These are phyloP conservation scores for Cardamine resedifolia DNA, from an alignment of 345 rosid species.

Conservation along the genomic window DNA sequence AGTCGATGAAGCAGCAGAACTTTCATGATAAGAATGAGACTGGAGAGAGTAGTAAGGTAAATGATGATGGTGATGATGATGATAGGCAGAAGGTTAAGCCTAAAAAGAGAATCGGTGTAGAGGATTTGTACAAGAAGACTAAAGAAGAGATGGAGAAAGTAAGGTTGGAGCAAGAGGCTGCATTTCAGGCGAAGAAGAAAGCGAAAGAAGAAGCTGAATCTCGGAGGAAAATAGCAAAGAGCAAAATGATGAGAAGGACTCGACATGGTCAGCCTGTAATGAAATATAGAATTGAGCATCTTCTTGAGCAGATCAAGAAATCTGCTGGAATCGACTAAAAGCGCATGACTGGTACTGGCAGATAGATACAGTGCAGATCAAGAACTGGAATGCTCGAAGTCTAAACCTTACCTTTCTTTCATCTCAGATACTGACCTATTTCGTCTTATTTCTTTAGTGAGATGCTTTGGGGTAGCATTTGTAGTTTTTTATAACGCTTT, in stretches of 20 bases:
- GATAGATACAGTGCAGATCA: constrained; percentile 10
- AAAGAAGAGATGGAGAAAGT: constrained; percentile 64
- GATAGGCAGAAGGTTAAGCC: constrained; percentile 12
- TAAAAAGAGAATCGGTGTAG: constrained; percentile 45
- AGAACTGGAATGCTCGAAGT: not conserved
- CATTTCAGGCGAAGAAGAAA: constrained; percentile 62
- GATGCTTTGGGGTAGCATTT: constrained; percentile 13
- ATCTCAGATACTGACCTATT: not conserved
- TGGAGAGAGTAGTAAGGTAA: constrained; percentile 33
- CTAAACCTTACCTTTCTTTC: not conserved
- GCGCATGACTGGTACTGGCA: not conserved
- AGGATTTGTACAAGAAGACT: constrained; percentile 63
- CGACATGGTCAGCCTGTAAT: constrained; percentile 80
- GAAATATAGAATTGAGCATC: constrained; percentile 87
- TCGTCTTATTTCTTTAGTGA: not conserved
- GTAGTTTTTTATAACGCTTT: constrained; percentile 11
- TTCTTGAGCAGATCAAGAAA: constrained; percentile 68
- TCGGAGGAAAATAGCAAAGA: constrained; percentile 59
- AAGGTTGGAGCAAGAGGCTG: constrained; percentile 63
- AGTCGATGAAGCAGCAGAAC: constrained; percentile 47
- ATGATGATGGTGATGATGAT: constrained; percentile 36
- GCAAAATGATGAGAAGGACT: constrained; percentile 75
- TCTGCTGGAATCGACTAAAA: constrained; percentile 30
- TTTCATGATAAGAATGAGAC: constrained; percentile 38
- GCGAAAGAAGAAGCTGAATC: constrained; percentile 67